phyloP scores from a whole-genome alignment of 306 rosid genomes.

The Sechiopsis laciniata region DNA sequence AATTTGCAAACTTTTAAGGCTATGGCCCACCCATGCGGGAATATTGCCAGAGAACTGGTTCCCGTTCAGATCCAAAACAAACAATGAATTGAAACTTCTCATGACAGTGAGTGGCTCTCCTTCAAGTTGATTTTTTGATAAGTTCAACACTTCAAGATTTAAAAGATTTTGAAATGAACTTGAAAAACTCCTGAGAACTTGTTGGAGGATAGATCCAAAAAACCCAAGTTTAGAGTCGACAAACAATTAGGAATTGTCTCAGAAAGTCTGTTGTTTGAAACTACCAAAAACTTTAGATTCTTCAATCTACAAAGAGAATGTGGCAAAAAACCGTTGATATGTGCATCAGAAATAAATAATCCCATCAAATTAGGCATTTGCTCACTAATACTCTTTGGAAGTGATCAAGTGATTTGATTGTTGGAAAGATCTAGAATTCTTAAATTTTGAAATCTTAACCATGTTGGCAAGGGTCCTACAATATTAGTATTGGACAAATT shows the following conservation, averaged over 20 bases:
- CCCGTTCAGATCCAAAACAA: neutral
- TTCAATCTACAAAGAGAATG: neutral
- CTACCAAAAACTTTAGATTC: neutral
- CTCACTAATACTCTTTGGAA: too few relatives aligned
- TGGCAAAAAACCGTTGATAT: too few relatives aligned
- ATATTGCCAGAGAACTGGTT: neutral
- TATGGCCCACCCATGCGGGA: too few relatives aligned
- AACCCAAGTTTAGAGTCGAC: neutral
- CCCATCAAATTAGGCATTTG: too few relatives aligned
- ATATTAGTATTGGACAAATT: neutral
- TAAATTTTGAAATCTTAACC: neutral
- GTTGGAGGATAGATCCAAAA: conserved; percentile 13
- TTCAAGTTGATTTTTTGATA: neutral
- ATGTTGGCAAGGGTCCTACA: neutral
- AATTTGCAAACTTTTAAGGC: too few relatives aligned
- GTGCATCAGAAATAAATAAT: too few relatives aligned
- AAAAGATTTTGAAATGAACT: neutral
- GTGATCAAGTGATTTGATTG: too few relatives aligned
- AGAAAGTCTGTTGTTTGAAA: neutral
- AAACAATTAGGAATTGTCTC: conserved; percentile 1
- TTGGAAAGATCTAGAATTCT: too few relatives aligned
- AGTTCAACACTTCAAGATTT: neutral
- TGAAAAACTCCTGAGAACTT: conserved; percentile 21
- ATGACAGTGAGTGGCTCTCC: conserved; percentile 11
- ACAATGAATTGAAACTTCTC: neutral